These are phyloP conservation scores for Talaromyces sp. DNA, from an alignment of 2,329 filamentous ascomycete genomes.

Conservation along the genomic window DNA sequence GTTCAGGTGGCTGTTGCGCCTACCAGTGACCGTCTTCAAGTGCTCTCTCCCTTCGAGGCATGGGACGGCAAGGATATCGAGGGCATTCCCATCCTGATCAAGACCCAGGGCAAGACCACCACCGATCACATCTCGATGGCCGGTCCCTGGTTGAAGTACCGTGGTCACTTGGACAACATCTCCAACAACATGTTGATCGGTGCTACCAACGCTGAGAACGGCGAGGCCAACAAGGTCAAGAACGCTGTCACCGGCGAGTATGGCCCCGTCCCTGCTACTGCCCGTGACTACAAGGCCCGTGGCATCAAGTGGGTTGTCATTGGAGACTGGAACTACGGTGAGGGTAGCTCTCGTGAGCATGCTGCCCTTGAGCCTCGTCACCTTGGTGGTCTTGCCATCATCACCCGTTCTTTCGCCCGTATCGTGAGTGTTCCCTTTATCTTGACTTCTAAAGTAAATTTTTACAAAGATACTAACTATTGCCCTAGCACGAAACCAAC, in stretches of 20 bases:
- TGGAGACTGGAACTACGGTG: constrained; percentile 99
- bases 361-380: constrained; percentile 96
- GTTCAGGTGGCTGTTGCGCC: constrained; percentile 82
- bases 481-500: constrained; percentile 84
- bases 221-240: constrained; percentile 95
- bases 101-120: constrained; percentile 92
- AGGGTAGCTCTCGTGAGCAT: constrained; percentile 96
- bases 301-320: constrained; percentile 95
- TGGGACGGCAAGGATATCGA: constrained; percentile 91
- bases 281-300: constrained; percentile 97
- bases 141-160: constrained; percentile 96
- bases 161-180: constrained; percentile 98
- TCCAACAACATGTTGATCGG: constrained; percentile 99
- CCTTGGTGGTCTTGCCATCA: constrained; percentile 94
- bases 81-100: constrained; percentile 89
- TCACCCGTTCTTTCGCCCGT: constrained; percentile 92
- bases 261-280: constrained; percentile 85
- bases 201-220: constrained; percentile 93
- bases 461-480: constrained; percentile 15
- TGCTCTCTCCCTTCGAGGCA: constrained; percentile 76
- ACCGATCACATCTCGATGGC: constrained; percentile 98
- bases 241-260: constrained; percentile 81
- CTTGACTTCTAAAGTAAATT: background rate
- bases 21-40: constrained; percentile 86
- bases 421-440: constrained; percentile 54